A percentile compares a stretch with the other conserved stretches of the same genome.
Evolutionary conservation across 495 filamentous ascomycete genomes (phyloP).

Genomic region (Aspergillus taichungensis): DNA sequence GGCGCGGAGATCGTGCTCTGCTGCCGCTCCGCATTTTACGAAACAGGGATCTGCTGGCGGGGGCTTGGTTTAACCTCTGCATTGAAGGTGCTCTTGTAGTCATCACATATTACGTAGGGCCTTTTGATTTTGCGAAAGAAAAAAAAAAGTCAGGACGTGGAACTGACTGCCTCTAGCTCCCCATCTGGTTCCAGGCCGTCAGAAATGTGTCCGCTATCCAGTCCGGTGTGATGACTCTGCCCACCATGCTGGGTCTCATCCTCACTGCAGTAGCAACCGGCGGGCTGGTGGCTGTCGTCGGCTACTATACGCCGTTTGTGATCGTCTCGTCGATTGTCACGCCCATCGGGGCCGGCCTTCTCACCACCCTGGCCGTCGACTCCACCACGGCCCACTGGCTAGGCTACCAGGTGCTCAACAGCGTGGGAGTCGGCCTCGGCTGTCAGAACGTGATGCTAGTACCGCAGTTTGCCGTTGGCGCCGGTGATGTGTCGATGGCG

Average conservation of each 20-base stretch:
- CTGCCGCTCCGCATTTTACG: constrained; percentile 54
- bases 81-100: constrained; percentile 38
- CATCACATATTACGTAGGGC: constrained; percentile 14
- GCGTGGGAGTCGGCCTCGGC: constrained; percentile 16
- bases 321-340: constrained; percentile 43
- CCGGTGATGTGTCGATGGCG: constrained; percentile 53
- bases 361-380: constrained; percentile 15
- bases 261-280: constrained; percentile 12
- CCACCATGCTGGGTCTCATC: constrained; percentile 15
- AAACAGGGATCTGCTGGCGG: constrained; percentile 47
- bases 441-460: constrained; percentile 42
- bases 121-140: too few relatives aligned
- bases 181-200: constrained; percentile 33
- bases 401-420: constrained; percentile 20
- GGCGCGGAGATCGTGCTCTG: constrained; percentile 54
- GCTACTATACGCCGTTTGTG: constrained; percentile 47
- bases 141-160: too few relatives aligned
- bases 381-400: constrained; percentile 11
- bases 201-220: constrained; percentile 17
- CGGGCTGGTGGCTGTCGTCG: constrained; percentile 11
- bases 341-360: constrained; percentile 50
- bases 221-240: constrained; percentile 23
- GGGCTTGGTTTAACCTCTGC: constrained; percentile 37
- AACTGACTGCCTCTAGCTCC: constrained; percentile 11
- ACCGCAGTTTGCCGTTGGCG: constrained; percentile 51